A percentile compares a stretch with the other conserved stretches of the same genome.
These are phyloP conservation scores for Hygrocybe punicea DNA, from an alignment of 768 basidiomycete species.

Conservation along the genomic window DNA sequence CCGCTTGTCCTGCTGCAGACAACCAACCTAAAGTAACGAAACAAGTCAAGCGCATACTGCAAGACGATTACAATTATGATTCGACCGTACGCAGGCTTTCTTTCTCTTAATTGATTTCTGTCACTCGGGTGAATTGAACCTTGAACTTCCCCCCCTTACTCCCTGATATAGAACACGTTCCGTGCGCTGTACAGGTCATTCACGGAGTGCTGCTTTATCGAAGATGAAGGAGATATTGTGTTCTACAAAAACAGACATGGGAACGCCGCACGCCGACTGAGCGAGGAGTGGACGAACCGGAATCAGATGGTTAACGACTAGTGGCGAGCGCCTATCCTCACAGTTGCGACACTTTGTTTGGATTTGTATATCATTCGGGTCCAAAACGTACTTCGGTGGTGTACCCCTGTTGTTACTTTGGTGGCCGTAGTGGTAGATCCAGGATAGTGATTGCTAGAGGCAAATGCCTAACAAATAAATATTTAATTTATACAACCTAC, in stretches of 20 bases:
- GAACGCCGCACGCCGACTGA: slow-evolving; percentile 19
- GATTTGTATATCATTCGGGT: too few relatives aligned
- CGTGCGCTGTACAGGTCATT: slow-evolving; percentile 58
- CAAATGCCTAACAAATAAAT: too few relatives aligned
- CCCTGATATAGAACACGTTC: slow-evolving; percentile 46
- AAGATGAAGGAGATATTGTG: slow-evolving; percentile 59
- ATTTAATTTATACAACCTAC: too few relatives aligned
- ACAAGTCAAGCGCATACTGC: slow-evolving; percentile 49
- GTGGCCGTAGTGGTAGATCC: too few relatives aligned
- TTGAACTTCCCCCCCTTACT: not conserved
- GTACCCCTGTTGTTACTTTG: too few relatives aligned
- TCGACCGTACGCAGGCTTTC: slow-evolving; percentile 44
- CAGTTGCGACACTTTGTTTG: too few relatives aligned
- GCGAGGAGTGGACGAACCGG: not conserved
- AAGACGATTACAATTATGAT: slow-evolving; percentile 59
- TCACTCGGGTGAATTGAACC: not conserved
- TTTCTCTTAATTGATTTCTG: not conserved
- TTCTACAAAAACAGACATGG: slow-evolving; percentile 60
- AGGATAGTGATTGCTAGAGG: too few relatives aligned
- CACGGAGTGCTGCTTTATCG: slow-evolving; percentile 59
- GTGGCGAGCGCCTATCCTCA: too few relatives aligned
- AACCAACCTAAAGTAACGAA: slow-evolving; percentile 58
- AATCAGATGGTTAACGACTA: too few relatives aligned
- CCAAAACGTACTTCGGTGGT: too few relatives aligned
- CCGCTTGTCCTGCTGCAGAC: slow-evolving; percentile 32